These are phyloP conservation scores for Cucumis hystrix DNA, from an alignment of 306 rosid species.

Conservation along the genomic window DNA sequence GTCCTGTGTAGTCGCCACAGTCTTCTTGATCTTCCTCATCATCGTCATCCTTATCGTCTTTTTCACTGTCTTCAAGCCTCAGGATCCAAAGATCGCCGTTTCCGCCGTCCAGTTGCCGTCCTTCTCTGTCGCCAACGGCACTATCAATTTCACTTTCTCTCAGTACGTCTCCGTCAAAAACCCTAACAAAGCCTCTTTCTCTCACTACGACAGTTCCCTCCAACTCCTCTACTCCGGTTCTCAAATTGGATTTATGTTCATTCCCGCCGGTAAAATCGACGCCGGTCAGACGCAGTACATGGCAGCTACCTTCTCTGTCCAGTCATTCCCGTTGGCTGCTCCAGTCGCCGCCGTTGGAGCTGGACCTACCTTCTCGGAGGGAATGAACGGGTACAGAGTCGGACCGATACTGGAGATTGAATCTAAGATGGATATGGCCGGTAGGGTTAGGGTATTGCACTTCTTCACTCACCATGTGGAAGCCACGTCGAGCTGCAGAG, in stretches of 20 bases:
- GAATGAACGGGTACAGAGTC: conserved; percentile 23
- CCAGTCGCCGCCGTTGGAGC: conserved; percentile 11
- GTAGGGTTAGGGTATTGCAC: conserved; percentile 65
- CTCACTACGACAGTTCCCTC: conserved; percentile 76
- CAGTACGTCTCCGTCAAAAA: conserved; percentile 63
- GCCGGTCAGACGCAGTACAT: conserved; percentile 54
- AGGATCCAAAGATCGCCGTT: conserved; percentile 57
- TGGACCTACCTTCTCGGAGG: conserved; percentile 23
- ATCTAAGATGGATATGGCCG: conserved; percentile 51
- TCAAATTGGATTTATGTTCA: conserved; percentile 85
- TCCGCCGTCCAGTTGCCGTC: conserved; percentile 70
- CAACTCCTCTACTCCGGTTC: conserved; percentile 67
- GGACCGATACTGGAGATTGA: conserved; percentile 63
- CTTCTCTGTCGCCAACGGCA: conserved; percentile 47
- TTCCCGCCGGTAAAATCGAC: conserved; percentile 73
- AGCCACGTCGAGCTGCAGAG: conserved; percentile 43
- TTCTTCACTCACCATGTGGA: conserved; percentile 64
- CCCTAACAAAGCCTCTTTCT: conserved; percentile 65
- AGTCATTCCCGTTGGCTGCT: conserved; percentile 38
- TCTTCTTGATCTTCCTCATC: conserved; percentile 50
- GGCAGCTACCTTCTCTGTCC: conserved; percentile 69
- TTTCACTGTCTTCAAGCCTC: conserved; percentile 71
- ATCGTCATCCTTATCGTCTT: conserved; percentile 45
- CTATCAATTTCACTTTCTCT: conserved; percentile 73
- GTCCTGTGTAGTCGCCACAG: conserved; percentile 68